Percentiles rank a stretch among this genome's conserved stretches.
Evolutionary conservation across 2,329 filamentous ascomycete species (phyloP).

Genomic region (Dothistroma pini): DNA sequence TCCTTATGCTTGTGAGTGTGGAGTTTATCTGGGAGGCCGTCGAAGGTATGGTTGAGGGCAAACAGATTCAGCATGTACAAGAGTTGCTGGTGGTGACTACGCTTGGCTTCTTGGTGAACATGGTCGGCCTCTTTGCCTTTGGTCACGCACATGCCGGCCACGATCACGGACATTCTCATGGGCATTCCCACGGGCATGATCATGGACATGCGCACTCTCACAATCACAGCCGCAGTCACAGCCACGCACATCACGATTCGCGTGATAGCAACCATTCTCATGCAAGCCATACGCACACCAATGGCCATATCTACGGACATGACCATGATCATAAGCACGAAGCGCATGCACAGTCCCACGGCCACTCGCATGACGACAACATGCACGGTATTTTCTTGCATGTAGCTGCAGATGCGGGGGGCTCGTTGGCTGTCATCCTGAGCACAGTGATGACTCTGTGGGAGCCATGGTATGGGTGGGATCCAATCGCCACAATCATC

Average conservation of each 20-base stretch:
- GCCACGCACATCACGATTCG: constrained; percentile 27
- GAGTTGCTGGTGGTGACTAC: constrained; percentile 88
- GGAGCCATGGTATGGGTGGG: constrained; percentile 89
- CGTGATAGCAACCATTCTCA: constrained; percentile 30
- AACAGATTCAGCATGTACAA: constrained; percentile 75
- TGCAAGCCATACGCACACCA: constrained; percentile 31
- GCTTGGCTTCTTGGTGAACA: constrained; percentile 81
- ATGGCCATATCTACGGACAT: constrained; percentile 28
- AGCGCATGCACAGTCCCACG: constrained; percentile 19
- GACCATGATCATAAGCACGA: constrained; percentile 55
- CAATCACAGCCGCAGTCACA: constrained; percentile 28
- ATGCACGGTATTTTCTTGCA: constrained; percentile 98
- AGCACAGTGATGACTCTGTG: constrained; percentile 85
- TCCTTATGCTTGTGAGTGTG: constrained; percentile 90
- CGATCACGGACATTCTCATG: constrained; percentile 51
- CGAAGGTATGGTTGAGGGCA: constrained; percentile 79
- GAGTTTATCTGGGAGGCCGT: constrained; percentile 96
- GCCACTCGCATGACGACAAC: constrained; percentile 76
- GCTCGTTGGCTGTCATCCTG: constrained; percentile 88
- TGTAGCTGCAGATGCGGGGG: constrained; percentile 89
- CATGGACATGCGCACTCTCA: constrained; percentile 43
- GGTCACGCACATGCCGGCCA: constrained; percentile 52
- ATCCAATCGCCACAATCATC: constrained; percentile 87
- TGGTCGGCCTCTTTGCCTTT: constrained; percentile 87
- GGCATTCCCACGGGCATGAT: constrained; percentile 47